Percentiles rank a stretch among this genome's conserved stretches.
Conservation (phyloP, 2,329 filamentous ascomycete genomes). For the Annulohypoxylon truncatum region DNA sequence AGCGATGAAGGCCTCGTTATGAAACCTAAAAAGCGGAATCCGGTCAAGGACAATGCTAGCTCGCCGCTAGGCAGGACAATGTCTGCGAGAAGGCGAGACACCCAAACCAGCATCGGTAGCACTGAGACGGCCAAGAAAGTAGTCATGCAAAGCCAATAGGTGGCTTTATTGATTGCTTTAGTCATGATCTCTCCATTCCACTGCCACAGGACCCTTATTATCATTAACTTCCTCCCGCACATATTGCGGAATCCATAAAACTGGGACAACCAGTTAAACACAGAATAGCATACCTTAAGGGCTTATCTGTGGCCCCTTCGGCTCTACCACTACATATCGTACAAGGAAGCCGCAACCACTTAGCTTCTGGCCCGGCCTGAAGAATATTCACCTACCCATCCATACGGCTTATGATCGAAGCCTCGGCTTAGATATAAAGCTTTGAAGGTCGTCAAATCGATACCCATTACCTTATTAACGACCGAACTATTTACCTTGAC, state of each 20-base stretch:
- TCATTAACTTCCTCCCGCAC: neutral
- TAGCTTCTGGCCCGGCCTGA: neutral
- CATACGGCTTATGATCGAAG: neutral
- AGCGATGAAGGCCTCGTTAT: constrained; percentile 67
- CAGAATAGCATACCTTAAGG: too few relatives aligned
- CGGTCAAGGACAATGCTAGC: constrained; percentile 44
- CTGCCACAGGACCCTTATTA: neutral
- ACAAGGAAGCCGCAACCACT: neutral
- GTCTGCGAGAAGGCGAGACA: constrained; percentile 64
- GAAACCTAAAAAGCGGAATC: constrained; percentile 61
- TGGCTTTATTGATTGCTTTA: neutral
- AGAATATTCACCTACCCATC: neutral
- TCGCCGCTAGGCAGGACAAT: constrained; percentile 49
- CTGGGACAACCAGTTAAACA: neutral
- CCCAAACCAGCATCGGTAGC: constrained; percentile 70
- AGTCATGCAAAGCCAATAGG: constrained; percentile 51
- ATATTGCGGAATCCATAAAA: neutral
- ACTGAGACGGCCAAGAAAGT: constrained; percentile 74
- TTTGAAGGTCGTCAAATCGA: neutral
- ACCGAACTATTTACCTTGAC: constrained; percentile 12
- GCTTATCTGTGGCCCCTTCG: neutral
- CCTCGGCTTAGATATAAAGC: neutral
- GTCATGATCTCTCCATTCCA: neutral
- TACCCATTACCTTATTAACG: neutral
- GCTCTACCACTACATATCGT: neutral